Evolutionary conservation across 2,329 filamentous ascomycete species (phyloP).

Genomic region (Intubia oerlemansii): DNA sequence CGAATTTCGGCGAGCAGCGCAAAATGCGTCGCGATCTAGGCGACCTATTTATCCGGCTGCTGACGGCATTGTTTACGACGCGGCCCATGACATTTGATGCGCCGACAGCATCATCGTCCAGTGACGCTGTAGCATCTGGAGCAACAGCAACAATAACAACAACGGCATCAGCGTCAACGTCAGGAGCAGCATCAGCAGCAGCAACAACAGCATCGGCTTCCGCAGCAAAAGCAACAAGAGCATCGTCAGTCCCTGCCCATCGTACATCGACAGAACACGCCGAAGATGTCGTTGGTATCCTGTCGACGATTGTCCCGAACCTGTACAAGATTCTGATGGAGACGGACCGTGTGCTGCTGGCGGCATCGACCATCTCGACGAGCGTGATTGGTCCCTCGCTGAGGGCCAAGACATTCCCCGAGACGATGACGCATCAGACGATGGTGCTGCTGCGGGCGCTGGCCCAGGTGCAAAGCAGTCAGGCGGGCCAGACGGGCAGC

Average conservation of each 20-base stretch:
- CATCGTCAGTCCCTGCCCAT: not conserved
- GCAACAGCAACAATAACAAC: constrained; percentile 16
- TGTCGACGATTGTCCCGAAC: constrained; percentile 59
- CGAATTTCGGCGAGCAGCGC: constrained; percentile 83
- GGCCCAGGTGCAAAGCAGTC: constrained; percentile 36
- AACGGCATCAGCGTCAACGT: constrained; percentile 9
- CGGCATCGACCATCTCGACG: constrained; percentile 60
- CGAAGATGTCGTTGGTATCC: constrained; percentile 60
- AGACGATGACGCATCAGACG: constrained; percentile 53
- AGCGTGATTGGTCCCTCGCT: constrained; percentile 67
- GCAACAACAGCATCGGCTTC: too few relatives aligned
- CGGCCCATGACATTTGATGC: constrained; percentile 56
- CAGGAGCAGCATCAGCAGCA: too few relatives aligned
- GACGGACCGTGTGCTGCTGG: constrained; percentile 59
- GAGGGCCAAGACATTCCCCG: constrained; percentile 68
- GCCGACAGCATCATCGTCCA: too few relatives aligned
- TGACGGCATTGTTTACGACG: constrained; percentile 88
- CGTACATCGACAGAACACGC: constrained; percentile 24
- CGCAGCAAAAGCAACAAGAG: not conserved
- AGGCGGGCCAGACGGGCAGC: too few relatives aligned
- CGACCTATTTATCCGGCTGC: constrained; percentile 68
- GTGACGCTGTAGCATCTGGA: constrained; percentile 9
- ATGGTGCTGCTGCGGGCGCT: constrained; percentile 59
- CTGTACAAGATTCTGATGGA: constrained; percentile 70
- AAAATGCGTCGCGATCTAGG: constrained; percentile 81